Evolutionary conservation across 257 asterid species (phyloP).

Genomic region (Solanum dulcamara): DNA sequence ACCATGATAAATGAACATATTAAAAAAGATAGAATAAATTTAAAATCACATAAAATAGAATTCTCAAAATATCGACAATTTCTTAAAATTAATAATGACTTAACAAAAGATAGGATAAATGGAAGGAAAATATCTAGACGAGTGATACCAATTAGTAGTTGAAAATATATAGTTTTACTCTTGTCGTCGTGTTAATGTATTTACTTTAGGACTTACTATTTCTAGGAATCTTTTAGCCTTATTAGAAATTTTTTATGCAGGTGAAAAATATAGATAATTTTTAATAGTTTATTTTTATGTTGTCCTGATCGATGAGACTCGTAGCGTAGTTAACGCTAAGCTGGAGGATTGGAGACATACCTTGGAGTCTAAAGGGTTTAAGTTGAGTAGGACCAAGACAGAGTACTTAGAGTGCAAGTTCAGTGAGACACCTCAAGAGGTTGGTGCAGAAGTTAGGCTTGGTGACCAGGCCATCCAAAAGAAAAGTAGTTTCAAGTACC

Average conservation of each 20-base stretch:
- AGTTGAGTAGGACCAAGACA: no score
- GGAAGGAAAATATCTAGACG: not conserved
- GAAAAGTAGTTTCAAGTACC: no score
- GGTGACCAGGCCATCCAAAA: no score
- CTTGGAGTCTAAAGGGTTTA: no score
- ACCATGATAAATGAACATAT: not conserved
- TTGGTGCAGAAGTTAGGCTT: no score
- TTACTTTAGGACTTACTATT: not conserved
- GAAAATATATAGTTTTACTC: not conserved
- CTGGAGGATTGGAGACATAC: no score
- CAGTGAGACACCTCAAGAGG: no score
- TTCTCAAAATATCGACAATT: not conserved
- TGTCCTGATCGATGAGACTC: no score
- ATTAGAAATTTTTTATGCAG: not conserved
- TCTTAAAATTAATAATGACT: not conserved
- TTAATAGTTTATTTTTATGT: not conserved
- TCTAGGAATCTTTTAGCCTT: not conserved
- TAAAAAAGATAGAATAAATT: not conserved
- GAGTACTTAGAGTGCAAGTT: no score
- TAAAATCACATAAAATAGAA: not conserved
- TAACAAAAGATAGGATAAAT: not conserved
- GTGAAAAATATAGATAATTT: not conserved
- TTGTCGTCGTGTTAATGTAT: not conserved
- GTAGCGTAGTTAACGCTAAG: no score
- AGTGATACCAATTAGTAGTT: not conserved